Base-by-base conservation (phyloP, 1,284 basidiomycete genomes). In the Trametes pubescens region DNA sequence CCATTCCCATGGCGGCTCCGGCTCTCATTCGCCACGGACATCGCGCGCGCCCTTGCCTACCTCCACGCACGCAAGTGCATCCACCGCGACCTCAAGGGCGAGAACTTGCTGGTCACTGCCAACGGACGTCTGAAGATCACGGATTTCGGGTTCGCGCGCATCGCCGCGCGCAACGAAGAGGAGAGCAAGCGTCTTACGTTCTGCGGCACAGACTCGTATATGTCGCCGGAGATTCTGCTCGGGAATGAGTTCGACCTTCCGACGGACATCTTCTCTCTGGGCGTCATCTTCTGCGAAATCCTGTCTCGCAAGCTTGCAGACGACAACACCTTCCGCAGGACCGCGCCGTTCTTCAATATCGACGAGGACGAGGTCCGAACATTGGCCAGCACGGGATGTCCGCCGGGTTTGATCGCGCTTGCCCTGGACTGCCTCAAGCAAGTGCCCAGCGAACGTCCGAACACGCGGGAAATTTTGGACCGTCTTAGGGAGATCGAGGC, bases 121-220 rank as follows among this genome's bases (percentile, higher is more conserved):
- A 98, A 99, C 73, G 93, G 95, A 32, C 88, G 97, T 51, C 85
- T 99, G 75, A 99, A 99, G 81, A 90, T 98, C 70, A 97, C 95
- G 40, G 97, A 99, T 75, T 99, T 99, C 78, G 96, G 96, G 9
- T 97, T 96, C 72, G 94, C 95, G 2, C 86, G 95, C 44, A 98
- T 99, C 71, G 95, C 95, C 0, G 94, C 94, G 0, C 86, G 94
- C 35, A 96, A 94, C 72, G 92, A 89, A 59, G 95, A 96, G 64
- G 96, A 99, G 77, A 90, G 88, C 76, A 92, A 92, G 72, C 86
- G 95, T 22, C 89, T 99, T 71, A 98, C 94, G 0, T 98, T 97
- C 79, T 99, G 97, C 72, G 96, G 96, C 18, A 99, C 96, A 0
- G 96, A 98, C 73, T 92, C 93, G 3, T 95, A 94, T 79, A 93